phyloP scores from a whole-genome alignment of 2,329 filamentous ascomycete genomes.

The Penicillium sp. region DNA sequence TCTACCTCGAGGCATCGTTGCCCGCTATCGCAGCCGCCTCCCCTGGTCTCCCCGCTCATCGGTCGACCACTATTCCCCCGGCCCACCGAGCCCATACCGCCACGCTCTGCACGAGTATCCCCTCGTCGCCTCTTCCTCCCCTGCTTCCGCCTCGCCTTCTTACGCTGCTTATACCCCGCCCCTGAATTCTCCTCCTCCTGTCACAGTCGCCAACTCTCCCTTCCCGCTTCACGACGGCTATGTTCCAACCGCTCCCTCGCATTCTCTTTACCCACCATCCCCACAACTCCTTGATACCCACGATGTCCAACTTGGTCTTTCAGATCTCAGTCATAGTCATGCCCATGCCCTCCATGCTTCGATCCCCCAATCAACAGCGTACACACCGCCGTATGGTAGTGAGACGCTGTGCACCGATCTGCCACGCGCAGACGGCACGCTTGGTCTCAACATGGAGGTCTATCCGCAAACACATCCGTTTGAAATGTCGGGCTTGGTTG shows the following conservation, averaged over 20 bases:
- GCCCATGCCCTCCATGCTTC: conserved; percentile 21
- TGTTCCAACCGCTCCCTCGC: conserved; percentile 36
- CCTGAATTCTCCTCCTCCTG: conserved; percentile 41
- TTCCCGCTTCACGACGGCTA: conserved; percentile 36
- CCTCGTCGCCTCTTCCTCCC: conserved; percentile 38
- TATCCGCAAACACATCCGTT: conserved; percentile 36
- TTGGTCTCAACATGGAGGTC: conserved; percentile 32
- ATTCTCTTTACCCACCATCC: conserved; percentile 38
- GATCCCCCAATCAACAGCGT: conserved; percentile 38
- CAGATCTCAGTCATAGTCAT: conserved; percentile 28
- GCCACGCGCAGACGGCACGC: conserved; percentile 27
- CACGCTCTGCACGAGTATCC: conserved; percentile 33
- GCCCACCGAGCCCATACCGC: conserved; percentile 38
- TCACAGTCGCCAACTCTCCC: conserved; percentile 39
- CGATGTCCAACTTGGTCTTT: conserved; percentile 30
- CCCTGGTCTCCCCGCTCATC: conserved; percentile 55
- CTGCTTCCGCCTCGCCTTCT: conserved; percentile 38
- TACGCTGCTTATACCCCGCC: conserved; percentile 44
- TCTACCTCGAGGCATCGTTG: conserved; percentile 67
- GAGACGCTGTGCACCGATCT: conserved; percentile 35
- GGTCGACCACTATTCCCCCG: conserved; percentile 39
- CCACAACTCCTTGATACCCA: conserved; percentile 38
- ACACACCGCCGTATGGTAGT: conserved; percentile 38
- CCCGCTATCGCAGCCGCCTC: conserved; percentile 67
- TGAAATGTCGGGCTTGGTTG: conserved; percentile 34